Conservation (phyloP, 345 rosid genomes). For the Salix purpurea region DNA sequence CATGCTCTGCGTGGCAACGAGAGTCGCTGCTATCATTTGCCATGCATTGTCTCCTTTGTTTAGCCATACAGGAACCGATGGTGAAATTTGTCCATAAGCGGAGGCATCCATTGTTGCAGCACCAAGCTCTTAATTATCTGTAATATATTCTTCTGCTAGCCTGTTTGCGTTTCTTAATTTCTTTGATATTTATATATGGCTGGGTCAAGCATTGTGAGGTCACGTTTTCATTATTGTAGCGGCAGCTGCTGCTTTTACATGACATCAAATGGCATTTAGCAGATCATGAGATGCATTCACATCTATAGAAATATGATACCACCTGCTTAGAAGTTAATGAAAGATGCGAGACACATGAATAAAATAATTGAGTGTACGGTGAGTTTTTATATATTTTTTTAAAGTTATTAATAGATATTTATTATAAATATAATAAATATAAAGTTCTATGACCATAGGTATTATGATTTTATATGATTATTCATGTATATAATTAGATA, state of each 20-base stretch:
- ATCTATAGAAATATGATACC: neutral
- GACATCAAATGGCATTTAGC: neutral
- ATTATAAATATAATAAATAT: too few relatives aligned
- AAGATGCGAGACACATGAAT: too few relatives aligned
- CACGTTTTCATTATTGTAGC: neutral
- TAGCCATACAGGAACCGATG: conserved; percentile 25
- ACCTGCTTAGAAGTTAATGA: too few relatives aligned
- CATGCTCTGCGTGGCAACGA: conserved; percentile 28
- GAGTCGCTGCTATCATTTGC: conserved; percentile 25
- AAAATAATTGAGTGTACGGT: too few relatives aligned
- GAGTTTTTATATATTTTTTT: too few relatives aligned
- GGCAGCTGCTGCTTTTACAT: neutral
- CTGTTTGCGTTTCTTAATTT: neutral
- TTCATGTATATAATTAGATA: too few relatives aligned
- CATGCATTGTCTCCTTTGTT: conserved; percentile 36
- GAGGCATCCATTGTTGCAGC: neutral
- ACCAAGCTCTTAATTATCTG: neutral
- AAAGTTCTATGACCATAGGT: too few relatives aligned
- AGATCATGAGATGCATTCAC: neutral
- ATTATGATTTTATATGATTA: too few relatives aligned
- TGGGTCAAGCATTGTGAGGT: neutral
- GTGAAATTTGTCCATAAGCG: neutral
- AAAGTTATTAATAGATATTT: too few relatives aligned
- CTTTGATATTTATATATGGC: neutral
- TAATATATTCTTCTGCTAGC: neutral